Evolutionary conservation across 2,329 filamentous ascomycete species (phyloP), one percentile per base, ranked within the genome.

Genomic region (Aplosporella prunicola): DNA sequence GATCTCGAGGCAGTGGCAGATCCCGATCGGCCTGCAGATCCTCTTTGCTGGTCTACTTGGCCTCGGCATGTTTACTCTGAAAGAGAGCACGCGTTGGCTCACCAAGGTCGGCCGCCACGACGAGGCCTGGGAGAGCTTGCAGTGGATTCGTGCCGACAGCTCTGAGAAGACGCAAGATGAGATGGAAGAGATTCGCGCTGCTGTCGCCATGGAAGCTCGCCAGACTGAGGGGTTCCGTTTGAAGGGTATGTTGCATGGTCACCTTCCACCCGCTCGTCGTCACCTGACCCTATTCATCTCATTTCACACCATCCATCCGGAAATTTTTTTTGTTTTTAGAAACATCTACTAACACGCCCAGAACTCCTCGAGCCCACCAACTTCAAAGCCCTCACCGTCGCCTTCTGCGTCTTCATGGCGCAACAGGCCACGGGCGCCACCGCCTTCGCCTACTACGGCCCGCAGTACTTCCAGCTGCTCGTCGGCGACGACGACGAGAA

Each of bases 51-150:
- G 51, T 11, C 32, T 56, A 16, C 50, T 58, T 13, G 50, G 53
- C 32, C 32, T 49, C 29, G 51, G 47, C 34, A 50, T 57, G 46
- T 39, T 55, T 32, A 52, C 53, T 20, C 37, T 51, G 5, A 43
- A 45, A n/a, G 43, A 51, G 20, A 78, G 66, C 32, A 78, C 78
- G 1, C 67, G 79, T 26, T 82, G 78, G 78, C 62, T 82, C 4
- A 78, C 78, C 7, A 67, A 69, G 11, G 68, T 76, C 45, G 77
- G 76, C 43, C 66, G 72, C 1, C 76, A 75, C 61, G 74, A 80
- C n/a, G 70, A 80, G 47, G 68, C 70, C 4, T 67, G 64, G 60
- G 49, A 55, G 30, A 69, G 63, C 42, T 56, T 74, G 2, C 53
- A 56, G 37, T 74, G 69, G 68, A 67, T 74, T 40, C 63, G 71